A percentile compares a stretch with the other conserved stretches of the same genome.
Evolutionary conservation across 805 yeast species (phyloP).

Genomic region (Candida peoriensis): DNA sequence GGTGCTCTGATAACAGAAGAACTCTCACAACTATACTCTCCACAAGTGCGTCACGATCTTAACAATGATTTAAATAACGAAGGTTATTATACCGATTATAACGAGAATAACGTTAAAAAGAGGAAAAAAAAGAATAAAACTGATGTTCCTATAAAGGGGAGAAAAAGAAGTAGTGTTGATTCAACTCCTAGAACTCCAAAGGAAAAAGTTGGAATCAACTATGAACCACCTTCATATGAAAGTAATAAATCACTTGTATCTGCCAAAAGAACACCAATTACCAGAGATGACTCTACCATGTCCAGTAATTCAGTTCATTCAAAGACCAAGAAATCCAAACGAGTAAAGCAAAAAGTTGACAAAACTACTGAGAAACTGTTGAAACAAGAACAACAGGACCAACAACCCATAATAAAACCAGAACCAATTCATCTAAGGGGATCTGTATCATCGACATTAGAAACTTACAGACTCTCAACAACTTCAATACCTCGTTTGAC

Average conservation of each 20-base stretch:
- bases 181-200: constrained; percentile 3
- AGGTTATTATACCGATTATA: not conserved
- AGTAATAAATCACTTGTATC: constrained; percentile 5
- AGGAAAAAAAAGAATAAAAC: too few species aligned
- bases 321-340: not conserved
- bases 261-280: not conserved
- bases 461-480: constrained; percentile 23
- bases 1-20: constrained; percentile 19
- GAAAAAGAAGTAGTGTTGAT: too few species aligned
- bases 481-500: constrained; percentile 16
- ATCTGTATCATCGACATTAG: too few species aligned
- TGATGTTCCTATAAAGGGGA: too few species aligned
- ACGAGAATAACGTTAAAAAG: not conserved
- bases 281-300: not conserved
- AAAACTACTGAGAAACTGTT: not conserved
- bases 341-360: not conserved
- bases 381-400: too few species aligned
- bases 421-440: too few species aligned
- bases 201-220: not conserved
- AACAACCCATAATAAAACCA: too few species aligned
- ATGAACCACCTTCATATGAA: constrained; percentile 1
- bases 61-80: not conserved
- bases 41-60: constrained; percentile 5
- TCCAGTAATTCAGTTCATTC: not conserved
- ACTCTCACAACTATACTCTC: constrained; percentile 8